Evolutionary conservation across 2,329 filamentous ascomycete species (phyloP).

Genomic region (Chaetomium sp.): DNA sequence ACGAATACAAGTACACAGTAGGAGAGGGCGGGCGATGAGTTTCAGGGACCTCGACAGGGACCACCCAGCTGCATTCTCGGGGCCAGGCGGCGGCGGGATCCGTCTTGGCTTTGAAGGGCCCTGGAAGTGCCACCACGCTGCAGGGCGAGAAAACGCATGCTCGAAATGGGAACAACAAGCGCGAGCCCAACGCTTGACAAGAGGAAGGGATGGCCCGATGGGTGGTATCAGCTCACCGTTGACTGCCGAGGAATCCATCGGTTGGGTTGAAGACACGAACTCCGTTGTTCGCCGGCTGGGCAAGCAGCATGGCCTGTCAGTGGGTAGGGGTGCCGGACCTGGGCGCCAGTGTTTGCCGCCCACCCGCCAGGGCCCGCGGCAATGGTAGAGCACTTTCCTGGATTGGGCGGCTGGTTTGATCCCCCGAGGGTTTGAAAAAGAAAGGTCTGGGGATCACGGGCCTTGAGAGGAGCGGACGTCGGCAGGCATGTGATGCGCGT

Average conservation of each 20-base stretch:
- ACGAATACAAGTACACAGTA: too few relatives aligned
- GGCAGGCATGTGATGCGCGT: constrained; percentile 7
- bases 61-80: background rate
- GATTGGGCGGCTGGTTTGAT: background rate
- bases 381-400: background rate
- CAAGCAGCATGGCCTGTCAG: background rate
- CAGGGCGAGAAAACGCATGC: background rate
- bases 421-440: constrained; percentile 9
- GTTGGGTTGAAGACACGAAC: background rate
- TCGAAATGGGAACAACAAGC: constrained; percentile 1
- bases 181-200: background rate
- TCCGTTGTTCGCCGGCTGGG: background rate
- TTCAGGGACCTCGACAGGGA: background rate
- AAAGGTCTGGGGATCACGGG: constrained; percentile 13
- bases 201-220: background rate
- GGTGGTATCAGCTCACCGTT: background rate
- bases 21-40: background rate
- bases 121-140: background rate
- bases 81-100: background rate
- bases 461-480: background rate
- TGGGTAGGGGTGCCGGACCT: background rate
- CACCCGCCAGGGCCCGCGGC: background rate
- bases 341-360: background rate
- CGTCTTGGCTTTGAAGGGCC: constrained; percentile 3
- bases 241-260: background rate